Conservation (phyloP, 306 rosid genomes). For the Pyrus communis region DNA sequence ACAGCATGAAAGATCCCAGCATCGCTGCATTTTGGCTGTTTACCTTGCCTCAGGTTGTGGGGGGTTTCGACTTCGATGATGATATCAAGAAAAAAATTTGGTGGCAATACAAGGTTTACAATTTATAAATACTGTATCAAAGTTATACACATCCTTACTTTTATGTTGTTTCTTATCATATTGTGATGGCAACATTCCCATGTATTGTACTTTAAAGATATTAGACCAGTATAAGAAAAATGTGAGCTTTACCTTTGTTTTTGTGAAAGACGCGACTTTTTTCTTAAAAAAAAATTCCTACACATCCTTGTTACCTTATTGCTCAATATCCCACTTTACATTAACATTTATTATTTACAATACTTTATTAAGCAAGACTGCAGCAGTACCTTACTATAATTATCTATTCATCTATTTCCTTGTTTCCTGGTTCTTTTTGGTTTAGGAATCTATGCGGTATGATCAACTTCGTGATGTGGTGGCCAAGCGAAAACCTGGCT, state of each 20-base stretch:
- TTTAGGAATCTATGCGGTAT: slow-evolving; percentile 73
- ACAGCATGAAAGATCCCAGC: slow-evolving; percentile 95
- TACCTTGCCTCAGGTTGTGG: slow-evolving; percentile 81
- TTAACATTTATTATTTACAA: not conserved
- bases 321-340: not conserved
- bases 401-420: not conserved
- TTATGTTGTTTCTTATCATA: not conserved
- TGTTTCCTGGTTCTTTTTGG: slow-evolving; percentile 9
- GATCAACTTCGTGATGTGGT: slow-evolving; percentile 87
- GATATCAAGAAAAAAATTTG: slow-evolving; percentile 78
- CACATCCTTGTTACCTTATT: not conserved
- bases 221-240: not conserved
- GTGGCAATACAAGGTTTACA: slow-evolving; percentile 84
- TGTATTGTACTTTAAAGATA: not conserved
- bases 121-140: not conserved
- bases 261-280: not conserved
- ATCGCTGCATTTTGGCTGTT: slow-evolving; percentile 94
- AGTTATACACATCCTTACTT: not conserved
- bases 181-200: not conserved
- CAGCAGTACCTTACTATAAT: slow-evolving; percentile 6
- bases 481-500: slow-evolving; percentile 81
- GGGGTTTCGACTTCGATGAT: slow-evolving; percentile 75
- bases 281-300: not conserved
- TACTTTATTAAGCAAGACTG: not conserved
- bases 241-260: not conserved